Conservation (phyloP, 2,329 filamentous ascomycete species). For the Metarhizium humberi region DNA sequence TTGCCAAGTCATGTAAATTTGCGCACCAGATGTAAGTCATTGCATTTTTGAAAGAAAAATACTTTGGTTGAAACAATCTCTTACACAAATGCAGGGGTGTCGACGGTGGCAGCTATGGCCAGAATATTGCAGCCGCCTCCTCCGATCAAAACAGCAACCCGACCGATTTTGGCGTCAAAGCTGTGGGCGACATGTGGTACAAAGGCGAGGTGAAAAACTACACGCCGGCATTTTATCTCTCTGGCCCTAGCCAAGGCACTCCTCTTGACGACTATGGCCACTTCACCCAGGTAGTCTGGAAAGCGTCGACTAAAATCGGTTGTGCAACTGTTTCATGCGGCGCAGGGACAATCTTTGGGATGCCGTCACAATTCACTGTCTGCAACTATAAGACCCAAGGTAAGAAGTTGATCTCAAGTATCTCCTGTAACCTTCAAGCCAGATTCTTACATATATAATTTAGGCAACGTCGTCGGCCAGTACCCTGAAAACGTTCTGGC, state of each 20-base stretch:
- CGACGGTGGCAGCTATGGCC: conserved; percentile 59
- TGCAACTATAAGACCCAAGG: conserved; percentile 78
- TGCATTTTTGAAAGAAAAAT: not conserved
- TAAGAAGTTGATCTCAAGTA: conserved; percentile 29
- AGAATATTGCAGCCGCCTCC: conserved; percentile 74
- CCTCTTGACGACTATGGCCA: conserved; percentile 33
- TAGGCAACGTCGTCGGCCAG: conserved; percentile 43
- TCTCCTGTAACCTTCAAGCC: not conserved
- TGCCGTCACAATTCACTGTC: conserved; percentile 57
- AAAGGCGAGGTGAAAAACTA: conserved; percentile 56
- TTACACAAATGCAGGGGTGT: not conserved
- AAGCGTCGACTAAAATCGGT: conserved; percentile 26
- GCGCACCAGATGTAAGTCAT: conserved; percentile 65
- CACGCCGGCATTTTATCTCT: conserved; percentile 20
- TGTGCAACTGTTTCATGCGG: conserved; percentile 64
- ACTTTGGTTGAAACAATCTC: not conserved
- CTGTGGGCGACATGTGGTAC: conserved; percentile 82
- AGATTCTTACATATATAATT: not conserved
- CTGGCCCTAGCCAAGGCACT: too few species aligned
- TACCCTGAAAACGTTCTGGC: conserved; percentile 44
- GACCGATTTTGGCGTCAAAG: conserved; percentile 51
- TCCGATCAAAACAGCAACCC: conserved; percentile 18
- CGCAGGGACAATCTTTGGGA: conserved; percentile 33
- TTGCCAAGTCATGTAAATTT: conserved; percentile 61
- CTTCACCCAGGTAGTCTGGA: conserved; percentile 35